Percentiles rank a stretch among this genome's conserved stretches.
phyloP scores from a whole-genome alignment of 176 grass and related monocot species.

The Canna indica region DNA sequence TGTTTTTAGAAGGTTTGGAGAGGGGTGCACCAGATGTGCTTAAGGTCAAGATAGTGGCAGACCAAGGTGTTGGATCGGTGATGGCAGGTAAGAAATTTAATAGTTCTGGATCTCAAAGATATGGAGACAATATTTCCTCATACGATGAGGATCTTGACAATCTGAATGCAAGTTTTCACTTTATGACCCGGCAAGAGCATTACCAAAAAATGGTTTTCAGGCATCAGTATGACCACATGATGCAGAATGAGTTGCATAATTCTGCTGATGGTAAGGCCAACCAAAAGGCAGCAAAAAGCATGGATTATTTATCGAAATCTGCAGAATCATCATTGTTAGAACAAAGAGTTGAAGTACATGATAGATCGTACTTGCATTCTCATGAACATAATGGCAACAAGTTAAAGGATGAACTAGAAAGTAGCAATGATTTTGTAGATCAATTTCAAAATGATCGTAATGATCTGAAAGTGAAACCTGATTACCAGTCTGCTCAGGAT shows the following conservation, averaged over 20 bases:
- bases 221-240: constrained; percentile 16
- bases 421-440: not conserved
- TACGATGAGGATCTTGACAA: constrained; percentile 31
- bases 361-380: constrained; percentile 29
- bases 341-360: constrained; percentile 49
- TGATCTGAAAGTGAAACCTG: constrained; percentile 5
- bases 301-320: constrained; percentile 29
- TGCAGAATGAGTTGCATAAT: constrained; percentile 3
- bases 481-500: constrained; percentile 1
- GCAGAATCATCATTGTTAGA: constrained; percentile 51
- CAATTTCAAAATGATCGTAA: not conserved
- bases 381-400: constrained; percentile 24
- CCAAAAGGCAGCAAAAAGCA: constrained; percentile 6
- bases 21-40: not conserved
- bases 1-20: not conserved
- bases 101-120: constrained; percentile 9
- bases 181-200: constrained; percentile 18
- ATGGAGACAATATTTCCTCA: constrained; percentile 25
- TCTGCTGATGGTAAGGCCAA: not conserved
- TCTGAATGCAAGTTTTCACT: constrained; percentile 25
- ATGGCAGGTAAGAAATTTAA: not conserved
- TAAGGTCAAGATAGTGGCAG: not conserved
- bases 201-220: constrained; percentile 52
- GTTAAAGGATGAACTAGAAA: constrained; percentile 27
- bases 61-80: not conserved